Evolutionary conservation across 139 green algal species (phyloP).

Genomic region (Chlorella sp.): DNA sequence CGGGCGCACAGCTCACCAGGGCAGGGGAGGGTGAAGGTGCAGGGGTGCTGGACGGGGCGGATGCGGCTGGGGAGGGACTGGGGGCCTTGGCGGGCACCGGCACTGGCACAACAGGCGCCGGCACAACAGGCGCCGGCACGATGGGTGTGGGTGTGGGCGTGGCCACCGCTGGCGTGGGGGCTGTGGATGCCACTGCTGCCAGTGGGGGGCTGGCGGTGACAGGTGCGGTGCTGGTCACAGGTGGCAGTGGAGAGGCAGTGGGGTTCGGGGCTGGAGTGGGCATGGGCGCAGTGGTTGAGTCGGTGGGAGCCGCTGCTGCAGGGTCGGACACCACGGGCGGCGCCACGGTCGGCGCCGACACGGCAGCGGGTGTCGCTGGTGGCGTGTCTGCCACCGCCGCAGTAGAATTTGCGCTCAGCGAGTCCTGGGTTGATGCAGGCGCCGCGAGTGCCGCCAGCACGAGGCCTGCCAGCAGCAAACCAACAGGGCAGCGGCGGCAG

Average conservation of each 20-base stretch:
- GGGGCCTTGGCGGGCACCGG: no score
- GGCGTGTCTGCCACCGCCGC: neutral
- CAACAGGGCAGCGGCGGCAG: neutral
- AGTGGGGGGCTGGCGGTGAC: neutral
- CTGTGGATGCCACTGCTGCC: neutral
- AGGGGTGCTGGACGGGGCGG: neutral
- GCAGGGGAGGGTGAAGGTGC: neutral
- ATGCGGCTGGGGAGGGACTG: neutral
- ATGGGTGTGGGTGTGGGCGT: no score
- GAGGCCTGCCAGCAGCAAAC: neutral
- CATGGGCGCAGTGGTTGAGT: neutral
- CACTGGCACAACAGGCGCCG: no score
- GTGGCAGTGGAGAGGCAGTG: no score
- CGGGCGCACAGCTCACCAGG: neutral
- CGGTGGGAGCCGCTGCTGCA: neutral
- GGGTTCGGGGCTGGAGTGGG: no score
- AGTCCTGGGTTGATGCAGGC: neutral
- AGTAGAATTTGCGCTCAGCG: neutral
- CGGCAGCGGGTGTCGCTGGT: neutral
- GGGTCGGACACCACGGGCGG: neutral
- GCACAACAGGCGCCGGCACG: no score
- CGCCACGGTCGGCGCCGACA: neutral
- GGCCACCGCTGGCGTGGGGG: no score
- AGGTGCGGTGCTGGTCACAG: no score
- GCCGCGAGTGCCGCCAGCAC: neutral